Conservation (phyloP, 306 rosid genomes). For the Geum urbanum region DNA sequence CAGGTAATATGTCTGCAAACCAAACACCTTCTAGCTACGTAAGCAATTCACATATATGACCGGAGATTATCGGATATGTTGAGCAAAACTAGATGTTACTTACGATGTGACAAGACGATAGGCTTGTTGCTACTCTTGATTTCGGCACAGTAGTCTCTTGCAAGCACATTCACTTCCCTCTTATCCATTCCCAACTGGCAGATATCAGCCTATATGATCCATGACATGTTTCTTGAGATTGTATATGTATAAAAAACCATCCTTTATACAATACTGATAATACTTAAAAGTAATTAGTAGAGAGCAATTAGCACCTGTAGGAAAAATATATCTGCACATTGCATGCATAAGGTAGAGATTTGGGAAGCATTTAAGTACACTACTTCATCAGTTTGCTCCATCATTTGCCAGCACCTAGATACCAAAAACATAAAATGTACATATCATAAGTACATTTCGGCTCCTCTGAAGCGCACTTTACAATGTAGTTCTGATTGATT, state of each 20-base stretch:
- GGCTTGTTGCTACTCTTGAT: conserved; percentile 89
- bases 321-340: conserved; percentile 89
- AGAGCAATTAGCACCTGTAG: conserved; percentile 55
- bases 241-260: neutral
- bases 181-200: conserved; percentile 98
- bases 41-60: no score
- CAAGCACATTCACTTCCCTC: conserved; percentile 78
- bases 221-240: no score
- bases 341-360: conserved; percentile 92
- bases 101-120: conserved; percentile 69
- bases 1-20: conserved; percentile 78
- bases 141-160: conserved; percentile 81
- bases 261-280: neutral
- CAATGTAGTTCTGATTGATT: no score
- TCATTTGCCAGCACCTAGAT: conserved; percentile 73
- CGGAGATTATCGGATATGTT: no score
- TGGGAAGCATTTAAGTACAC: conserved; percentile 66
- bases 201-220: conserved; percentile 72
- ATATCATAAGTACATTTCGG: conserved; percentile 32
- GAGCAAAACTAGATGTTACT: conserved; percentile 31
- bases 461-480: no score
- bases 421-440: neutral
- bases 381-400: conserved; percentile 68
- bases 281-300: neutral
- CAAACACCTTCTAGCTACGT: no score